Evolutionary conservation across 441 rosid species (phyloP), one percentile per base, ranked within the genome.

Genomic region (Croton laevigatus): DNA sequence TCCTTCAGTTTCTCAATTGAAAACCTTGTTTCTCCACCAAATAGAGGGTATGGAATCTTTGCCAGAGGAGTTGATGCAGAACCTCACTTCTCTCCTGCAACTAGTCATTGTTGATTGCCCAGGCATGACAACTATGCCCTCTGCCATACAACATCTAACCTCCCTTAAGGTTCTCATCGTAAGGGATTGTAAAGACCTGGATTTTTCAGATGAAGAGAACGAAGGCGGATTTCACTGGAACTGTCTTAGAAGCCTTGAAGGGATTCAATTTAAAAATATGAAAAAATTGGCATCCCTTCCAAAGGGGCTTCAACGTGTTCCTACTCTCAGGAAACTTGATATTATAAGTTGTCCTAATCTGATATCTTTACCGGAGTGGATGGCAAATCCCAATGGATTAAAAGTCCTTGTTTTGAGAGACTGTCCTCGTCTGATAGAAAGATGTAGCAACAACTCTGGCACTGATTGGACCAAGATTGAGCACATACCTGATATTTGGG

Each of bases 381-480:
- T 73, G 19, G 5, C 52, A 13, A 60, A 52, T 62, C 51, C 73
- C 46, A 45, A 53, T 11, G n/a, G 36, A 8, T 51, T 76, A 23
- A 55, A 55, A 20, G 0, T 11, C 3, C 55, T 77, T 37, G 0
- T 0, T 0, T 52, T 77, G 4, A 5, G 0, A 0, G 20, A 38
- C 0, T 77, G 77, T 54, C 65, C 60, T 9, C 23, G 38, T 5
- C 40, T 52, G 16, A n/a, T 40, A 57, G 68, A 74, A 54, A 64
- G 59, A 71, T 72, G 69, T 12, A 46, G 3, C 23, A 59, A 44
- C 52, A 67, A 67, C 6, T 22, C 0, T 8, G 66, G 34, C 7
- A 14, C 2, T 10, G 70, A 71, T 17, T 69, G 73, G 76, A 52
- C 72, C 16, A 57, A 11, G 52, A 78, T 78, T 61, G 42, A 73